Percentiles rank a stretch among this genome's conserved stretches.
These are phyloP conservation scores for Zygnema circumcarinatum DNA, from an alignment of 139 green algal genomes.

Conservation along the genomic window DNA sequence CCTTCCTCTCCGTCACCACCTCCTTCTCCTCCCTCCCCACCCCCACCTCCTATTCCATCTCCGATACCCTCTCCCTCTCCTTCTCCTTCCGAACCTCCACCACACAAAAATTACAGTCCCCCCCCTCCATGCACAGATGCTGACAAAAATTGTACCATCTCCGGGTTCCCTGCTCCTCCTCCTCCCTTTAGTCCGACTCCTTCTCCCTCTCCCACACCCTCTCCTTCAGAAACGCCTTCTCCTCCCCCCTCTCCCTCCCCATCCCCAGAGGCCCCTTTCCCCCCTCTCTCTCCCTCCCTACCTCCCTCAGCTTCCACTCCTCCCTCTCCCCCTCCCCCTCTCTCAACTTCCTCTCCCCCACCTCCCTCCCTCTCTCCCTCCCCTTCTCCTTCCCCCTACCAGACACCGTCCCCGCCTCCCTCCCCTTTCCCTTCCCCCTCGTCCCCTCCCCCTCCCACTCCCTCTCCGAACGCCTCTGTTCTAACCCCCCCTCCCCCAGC, in stretches of 20 bases:
- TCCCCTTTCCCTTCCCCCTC: neutral
- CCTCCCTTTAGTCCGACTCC: neutral
- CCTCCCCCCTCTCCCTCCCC: neutral
- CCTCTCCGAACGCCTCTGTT: neutral
- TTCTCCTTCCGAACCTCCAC: constrained; percentile 1
- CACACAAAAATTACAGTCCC: neutral
- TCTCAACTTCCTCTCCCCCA: neutral
- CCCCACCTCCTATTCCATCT: neutral
- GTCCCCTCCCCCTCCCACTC: neutral
- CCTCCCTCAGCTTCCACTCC: neutral
- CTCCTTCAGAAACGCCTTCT: neutral
- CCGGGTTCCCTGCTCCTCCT: neutral
- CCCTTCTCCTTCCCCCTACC: neutral
- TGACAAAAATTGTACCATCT: too few relatives aligned
- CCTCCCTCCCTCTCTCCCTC: neutral
- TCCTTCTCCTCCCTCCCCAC: neutral
- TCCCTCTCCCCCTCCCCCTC: neutral
- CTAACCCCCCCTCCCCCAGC: neutral
- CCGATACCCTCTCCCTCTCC: neutral
- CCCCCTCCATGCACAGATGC: too few relatives aligned
- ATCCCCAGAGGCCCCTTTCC: neutral
- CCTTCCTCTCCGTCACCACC: neutral
- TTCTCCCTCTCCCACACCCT: neutral
- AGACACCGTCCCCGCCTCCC: neutral
- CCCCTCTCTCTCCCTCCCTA: neutral